These are phyloP conservation scores for Sporormia fimetaria DNA, from an alignment of 495 filamentous ascomycete species.

Conservation along the genomic window DNA sequence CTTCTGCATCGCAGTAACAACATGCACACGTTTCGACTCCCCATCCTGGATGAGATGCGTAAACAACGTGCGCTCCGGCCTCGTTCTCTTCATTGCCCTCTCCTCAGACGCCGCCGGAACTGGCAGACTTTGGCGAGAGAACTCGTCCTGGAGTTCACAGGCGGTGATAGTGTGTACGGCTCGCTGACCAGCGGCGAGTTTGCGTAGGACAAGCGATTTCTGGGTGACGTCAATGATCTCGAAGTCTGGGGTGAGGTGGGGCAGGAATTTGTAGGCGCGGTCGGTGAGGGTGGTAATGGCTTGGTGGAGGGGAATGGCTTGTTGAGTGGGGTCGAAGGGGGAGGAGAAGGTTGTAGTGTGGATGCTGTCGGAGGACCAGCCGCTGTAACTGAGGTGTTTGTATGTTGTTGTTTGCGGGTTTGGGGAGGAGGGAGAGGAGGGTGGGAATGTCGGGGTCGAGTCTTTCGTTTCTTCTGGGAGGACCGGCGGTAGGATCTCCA, in stretches of 20 bases:
- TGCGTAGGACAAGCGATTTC: slow-evolving; percentile 14
- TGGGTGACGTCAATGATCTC: slow-evolving; percentile 2
- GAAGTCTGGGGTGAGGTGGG: slow-evolving; percentile 11
- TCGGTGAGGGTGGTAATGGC: slow-evolving; percentile 7
- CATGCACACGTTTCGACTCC: too few species aligned
- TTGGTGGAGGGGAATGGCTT: slow-evolving; percentile 4
- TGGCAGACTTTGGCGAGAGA: too few species aligned
- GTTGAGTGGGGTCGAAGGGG: background rate
- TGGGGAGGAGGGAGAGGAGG: too few species aligned
- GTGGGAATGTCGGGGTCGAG: too few species aligned
- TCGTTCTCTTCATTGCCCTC: too few species aligned
- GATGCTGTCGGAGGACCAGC: slow-evolving; percentile 5
- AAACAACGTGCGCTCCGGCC: too few species aligned
- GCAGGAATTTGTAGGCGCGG: slow-evolving; percentile 13
- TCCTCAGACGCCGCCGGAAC: too few species aligned
- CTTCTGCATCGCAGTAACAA: too few species aligned
- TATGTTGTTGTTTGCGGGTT: slow-evolving; percentile 1
- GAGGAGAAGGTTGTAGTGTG: slow-evolving; percentile 1
- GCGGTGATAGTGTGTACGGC: background rate
- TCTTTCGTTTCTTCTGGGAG: too few species aligned
- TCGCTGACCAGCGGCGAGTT: background rate
- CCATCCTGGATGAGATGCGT: too few species aligned
- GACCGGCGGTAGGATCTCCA: too few species aligned
- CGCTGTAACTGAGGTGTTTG: slow-evolving; percentile 13
- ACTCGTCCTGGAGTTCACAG: background rate